Evolutionary conservation across 2,329 filamentous ascomycete species (phyloP).

Genomic region (Aspergillus eucalypticola): DNA sequence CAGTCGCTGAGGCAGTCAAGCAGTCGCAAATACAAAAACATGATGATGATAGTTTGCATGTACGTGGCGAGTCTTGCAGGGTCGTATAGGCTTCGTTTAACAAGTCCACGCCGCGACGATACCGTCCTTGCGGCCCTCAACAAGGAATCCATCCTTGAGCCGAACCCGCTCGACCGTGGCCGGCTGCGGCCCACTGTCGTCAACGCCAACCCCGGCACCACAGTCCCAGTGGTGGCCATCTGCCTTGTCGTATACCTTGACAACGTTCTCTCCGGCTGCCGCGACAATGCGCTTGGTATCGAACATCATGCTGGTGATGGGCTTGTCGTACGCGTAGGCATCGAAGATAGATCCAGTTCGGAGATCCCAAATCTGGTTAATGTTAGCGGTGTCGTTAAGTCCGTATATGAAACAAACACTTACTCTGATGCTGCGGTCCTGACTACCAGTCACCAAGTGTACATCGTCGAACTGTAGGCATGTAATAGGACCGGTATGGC

Average conservation of each 20-base stretch:
- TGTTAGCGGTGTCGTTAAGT: slow-evolving; percentile 21
- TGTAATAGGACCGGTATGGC: slow-evolving; percentile 92
- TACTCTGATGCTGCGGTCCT: slow-evolving; percentile 91
- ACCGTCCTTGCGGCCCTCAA: slow-evolving; percentile 86
- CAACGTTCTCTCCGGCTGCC: slow-evolving; percentile 87
- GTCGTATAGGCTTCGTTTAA: slow-evolving; percentile 32
- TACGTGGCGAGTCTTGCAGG: slow-evolving; percentile 1
- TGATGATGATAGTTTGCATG: slow-evolving; percentile 9
- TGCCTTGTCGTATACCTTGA: slow-evolving; percentile 97
- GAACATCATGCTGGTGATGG: slow-evolving; percentile 96
- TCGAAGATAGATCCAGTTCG: slow-evolving; percentile 94
- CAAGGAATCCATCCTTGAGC: slow-evolving; percentile 89
- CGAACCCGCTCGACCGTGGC: slow-evolving; percentile 80
- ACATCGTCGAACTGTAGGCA: slow-evolving; percentile 95
- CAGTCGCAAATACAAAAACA: slow-evolving; percentile 10
- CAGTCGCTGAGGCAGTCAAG: slow-evolving; percentile 15
- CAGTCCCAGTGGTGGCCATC: slow-evolving; percentile 97
- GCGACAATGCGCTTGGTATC: slow-evolving; percentile 85
- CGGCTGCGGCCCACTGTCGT: slow-evolving; percentile 65
- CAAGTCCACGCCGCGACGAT: slow-evolving; percentile 90
- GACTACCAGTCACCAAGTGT: slow-evolving; percentile 87
- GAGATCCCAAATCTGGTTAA: slow-evolving; percentile 88
- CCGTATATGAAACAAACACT: slow-evolving; percentile 40
- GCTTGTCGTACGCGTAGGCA: slow-evolving; percentile 90
- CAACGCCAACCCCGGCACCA: slow-evolving; percentile 71